These are phyloP conservation scores for Talaromyces thailandensis DNA, from an alignment of 495 filamentous ascomycete genomes.

Conservation along the genomic window DNA sequence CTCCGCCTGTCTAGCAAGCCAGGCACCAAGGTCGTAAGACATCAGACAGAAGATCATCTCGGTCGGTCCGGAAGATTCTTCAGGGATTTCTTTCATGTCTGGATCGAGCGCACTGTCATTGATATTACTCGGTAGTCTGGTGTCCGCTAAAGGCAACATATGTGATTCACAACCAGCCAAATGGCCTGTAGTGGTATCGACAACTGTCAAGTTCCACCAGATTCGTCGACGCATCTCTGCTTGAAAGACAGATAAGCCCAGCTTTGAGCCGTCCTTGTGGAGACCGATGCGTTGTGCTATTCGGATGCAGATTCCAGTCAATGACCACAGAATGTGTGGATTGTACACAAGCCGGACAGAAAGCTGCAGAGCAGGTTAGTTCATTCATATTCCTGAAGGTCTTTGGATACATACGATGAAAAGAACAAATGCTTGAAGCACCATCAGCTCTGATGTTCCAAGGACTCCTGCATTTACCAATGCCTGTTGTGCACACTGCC, in stretches of 20 bases:
- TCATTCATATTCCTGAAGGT: neutral
- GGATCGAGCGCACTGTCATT: slow-evolving; percentile 52
- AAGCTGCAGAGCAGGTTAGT: slow-evolving; percentile 10
- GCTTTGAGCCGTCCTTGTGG: slow-evolving; percentile 30
- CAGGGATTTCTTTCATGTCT: slow-evolving; percentile 43
- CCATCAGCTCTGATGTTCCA: slow-evolving; percentile 30
- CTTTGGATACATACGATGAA: slow-evolving; percentile 23
- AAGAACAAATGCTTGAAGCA: slow-evolving; percentile 38
- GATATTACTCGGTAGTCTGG: slow-evolving; percentile 38
- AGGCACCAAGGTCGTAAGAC: slow-evolving; percentile 34
- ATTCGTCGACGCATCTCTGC: slow-evolving; percentile 37
- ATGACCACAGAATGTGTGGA: slow-evolving; percentile 32
- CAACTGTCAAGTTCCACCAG: slow-evolving; percentile 29
- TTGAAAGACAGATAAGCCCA: slow-evolving; percentile 29
- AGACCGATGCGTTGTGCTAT: slow-evolving; percentile 36
- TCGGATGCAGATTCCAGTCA: slow-evolving; percentile 31
- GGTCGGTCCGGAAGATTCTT: slow-evolving; percentile 47
- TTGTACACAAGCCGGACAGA: slow-evolving; percentile 24
- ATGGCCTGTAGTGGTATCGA: slow-evolving; percentile 26
- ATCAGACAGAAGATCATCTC: slow-evolving; percentile 63
- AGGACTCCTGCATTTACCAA: slow-evolving; percentile 38
- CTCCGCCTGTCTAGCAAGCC: slow-evolving; percentile 18
- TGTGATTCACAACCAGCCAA: slow-evolving; percentile 19
- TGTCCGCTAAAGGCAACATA: slow-evolving; percentile 16
- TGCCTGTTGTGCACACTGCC: slow-evolving; percentile 32